Evolutionary conservation across 768 basidiomycete genomes (phyloP).

Genomic region (Boletus tomentosulus): DNA sequence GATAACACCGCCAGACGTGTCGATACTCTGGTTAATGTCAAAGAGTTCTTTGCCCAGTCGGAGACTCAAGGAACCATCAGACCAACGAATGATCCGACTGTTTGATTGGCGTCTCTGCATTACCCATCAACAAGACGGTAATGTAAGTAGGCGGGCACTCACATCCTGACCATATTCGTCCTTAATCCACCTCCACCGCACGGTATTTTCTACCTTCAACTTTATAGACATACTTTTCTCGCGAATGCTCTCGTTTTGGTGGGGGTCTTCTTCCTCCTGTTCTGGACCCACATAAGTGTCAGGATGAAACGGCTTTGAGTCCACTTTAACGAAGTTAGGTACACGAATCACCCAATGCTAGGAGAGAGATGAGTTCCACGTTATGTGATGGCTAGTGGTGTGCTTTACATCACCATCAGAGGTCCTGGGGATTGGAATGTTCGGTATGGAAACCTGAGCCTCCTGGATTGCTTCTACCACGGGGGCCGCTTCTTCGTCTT

Average conservation of each 20-base stretch:
- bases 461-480: slow-evolving; percentile 55
- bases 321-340: slow-evolving; percentile 90
- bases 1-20: slow-evolving; percentile 65
- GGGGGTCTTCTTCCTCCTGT: slow-evolving; percentile 62
- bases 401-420: slow-evolving; percentile 75
- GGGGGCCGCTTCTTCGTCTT: slow-evolving; percentile 64
- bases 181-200: slow-evolving; percentile 93
- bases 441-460: slow-evolving; percentile 78
- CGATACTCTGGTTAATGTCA: slow-evolving; percentile 78
- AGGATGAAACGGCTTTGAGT: slow-evolving; percentile 85
- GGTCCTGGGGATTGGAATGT: slow-evolving; percentile 74
- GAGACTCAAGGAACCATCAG: slow-evolving; percentile 87
- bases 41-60: slow-evolving; percentile 92
- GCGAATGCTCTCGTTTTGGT: slow-evolving; percentile 55
- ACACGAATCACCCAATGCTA: slow-evolving; percentile 87
- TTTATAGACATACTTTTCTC: slow-evolving; percentile 84
- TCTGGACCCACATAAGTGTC: slow-evolving; percentile 83
- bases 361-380: slow-evolving; percentile 5
- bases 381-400: background rate
- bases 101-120: slow-evolving; percentile 81
- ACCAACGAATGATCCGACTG: slow-evolving; percentile 89
- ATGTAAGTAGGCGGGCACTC: slow-evolving; percentile 29
- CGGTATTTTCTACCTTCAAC: slow-evolving; percentile 87
- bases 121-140: background rate
- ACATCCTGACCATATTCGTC: slow-evolving; percentile 74